These are phyloP conservation scores for Sarocladium brachiariae DNA, from an alignment of 2,329 filamentous ascomycete species.

Conservation along the genomic window DNA sequence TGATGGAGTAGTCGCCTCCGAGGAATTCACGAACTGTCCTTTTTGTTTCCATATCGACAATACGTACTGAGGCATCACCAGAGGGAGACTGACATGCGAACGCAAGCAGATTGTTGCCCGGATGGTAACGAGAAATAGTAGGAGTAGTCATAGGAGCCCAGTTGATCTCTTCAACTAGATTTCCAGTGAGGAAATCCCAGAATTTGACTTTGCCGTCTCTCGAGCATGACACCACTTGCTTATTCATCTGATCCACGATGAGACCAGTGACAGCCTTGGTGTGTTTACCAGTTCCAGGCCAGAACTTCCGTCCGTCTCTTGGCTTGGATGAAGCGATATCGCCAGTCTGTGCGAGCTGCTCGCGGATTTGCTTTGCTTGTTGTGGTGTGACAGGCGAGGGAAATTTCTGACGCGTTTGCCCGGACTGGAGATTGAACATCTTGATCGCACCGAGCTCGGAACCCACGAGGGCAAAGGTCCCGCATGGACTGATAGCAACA, in stretches of 20 bases:
- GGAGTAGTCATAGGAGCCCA: conserved; percentile 72
- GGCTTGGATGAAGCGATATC: conserved; percentile 1
- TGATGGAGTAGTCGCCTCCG: conserved; percentile 67
- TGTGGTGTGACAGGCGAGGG: conserved; percentile 70
- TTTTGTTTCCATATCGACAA: conserved; percentile 85
- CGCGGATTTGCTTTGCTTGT: conserved; percentile 69
- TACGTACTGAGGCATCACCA: conserved; percentile 77
- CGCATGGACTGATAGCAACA: conserved; percentile 83
- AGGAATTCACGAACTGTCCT: conserved; percentile 90
- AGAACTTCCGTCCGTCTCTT: conserved; percentile 31
- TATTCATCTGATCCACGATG: conserved; percentile 83
- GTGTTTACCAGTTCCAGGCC: conserved; percentile 62
- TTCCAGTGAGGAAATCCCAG: conserved; percentile 88
- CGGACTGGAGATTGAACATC: conserved; percentile 96
- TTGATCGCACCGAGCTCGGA: conserved; percentile 78
- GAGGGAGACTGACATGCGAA: conserved; percentile 55
- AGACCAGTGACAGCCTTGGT: conserved; percentile 78
- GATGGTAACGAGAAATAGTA: conserved; percentile 71
- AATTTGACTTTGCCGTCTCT: conserved; percentile 93
- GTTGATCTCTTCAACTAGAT: conserved; percentile 71
- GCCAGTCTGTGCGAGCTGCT: conserved; percentile 51
- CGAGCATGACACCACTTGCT: conserved; percentile 75
- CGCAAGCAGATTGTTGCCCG: conserved; percentile 76
- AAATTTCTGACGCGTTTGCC: conserved; percentile 79
- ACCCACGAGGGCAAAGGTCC: conserved; percentile 87